Base-by-base conservation (phyloP, 1,139 yeast genomes). In the Suhomyces anneliseae region DNA sequence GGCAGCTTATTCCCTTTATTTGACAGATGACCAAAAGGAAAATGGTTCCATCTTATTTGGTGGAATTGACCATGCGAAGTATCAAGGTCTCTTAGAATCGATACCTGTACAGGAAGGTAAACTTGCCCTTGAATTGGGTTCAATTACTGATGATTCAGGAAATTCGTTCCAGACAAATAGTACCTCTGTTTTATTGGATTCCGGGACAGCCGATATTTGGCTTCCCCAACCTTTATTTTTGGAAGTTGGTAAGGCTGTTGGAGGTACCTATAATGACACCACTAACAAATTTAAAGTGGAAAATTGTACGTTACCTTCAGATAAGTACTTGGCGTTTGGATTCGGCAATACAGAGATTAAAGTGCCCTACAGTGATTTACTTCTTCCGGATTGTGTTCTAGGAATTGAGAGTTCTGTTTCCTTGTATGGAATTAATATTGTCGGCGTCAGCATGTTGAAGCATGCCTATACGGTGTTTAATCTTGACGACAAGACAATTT, bases 1-100 rank as follows among this genome's bases (percentile, higher is more conserved):
- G 47, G 56, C 50, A 39, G 68, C 72, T 19, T 72, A 68, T 56
- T 69, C 75, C 7, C 59, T 72, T 40, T 82, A 77, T 62, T 70
- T 83, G 52, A 71, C 74, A 45, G 67, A 70, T 12, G 53, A 64
- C 7, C 67, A 69, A 14, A 63, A 78, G 6, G 55, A 59, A 10
- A 48, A 60, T 3, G 87, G 87, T 2, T 58, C 70, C 10, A 62
- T 82, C 35, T 67, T 82, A 40, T 82, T 82, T 60, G 87, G 87
- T 4, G 87, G 80, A 19, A 65, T 79, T 42, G 87, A 82, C 58
- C 67, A 71, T 36, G 76, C 80, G 19, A 82, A 82, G 60, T 76
- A 69, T 50, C 50, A 64, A 0, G 87, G 86, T 8, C 61, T 62
- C 0, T 65, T 81, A 51, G 62, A 54, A 7, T 48, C 55, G 6